Conservation (phyloP, 306 rosid species). For the Clitoria ternatea region DNA sequence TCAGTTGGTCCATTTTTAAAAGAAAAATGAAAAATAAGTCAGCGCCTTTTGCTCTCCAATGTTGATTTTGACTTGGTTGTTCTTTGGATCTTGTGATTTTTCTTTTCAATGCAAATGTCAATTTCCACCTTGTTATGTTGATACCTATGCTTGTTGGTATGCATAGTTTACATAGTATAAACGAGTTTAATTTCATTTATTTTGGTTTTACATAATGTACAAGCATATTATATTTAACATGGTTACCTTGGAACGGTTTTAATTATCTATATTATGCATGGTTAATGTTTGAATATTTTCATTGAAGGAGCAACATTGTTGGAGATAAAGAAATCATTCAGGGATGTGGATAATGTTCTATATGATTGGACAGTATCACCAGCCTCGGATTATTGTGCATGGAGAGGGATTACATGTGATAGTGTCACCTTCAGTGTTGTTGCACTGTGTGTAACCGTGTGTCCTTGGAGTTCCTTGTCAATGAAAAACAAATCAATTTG, state of each 20-base stretch:
- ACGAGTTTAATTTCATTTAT: no score
- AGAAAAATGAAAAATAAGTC: no score
- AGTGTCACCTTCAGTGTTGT: constrained; percentile 74
- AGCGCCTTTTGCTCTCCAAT: constrained; percentile 19
- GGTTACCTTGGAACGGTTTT: not conserved
- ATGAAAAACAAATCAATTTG: not conserved
- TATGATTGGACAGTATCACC: constrained; percentile 87
- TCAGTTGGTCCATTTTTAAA: not conserved
- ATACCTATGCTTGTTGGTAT: not conserved
- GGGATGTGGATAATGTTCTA: constrained; percentile 85
- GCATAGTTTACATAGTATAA: not conserved
- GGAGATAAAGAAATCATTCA: constrained; percentile 86
- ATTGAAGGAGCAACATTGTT: constrained; percentile 69
- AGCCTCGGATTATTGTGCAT: constrained; percentile 79
- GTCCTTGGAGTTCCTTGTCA: not conserved
- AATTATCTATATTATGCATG: not conserved
- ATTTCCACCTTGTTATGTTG: not conserved
- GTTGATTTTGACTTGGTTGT: constrained; percentile 6
- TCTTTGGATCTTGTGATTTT: not conserved
- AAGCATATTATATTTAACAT: not conserved
- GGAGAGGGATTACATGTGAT: constrained; percentile 94
- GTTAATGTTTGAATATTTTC: constrained; percentile 3
- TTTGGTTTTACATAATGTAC: not conserved
- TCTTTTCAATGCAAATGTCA: not conserved
- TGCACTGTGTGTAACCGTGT: constrained; percentile 72